Evolutionary conservation across 176 grass and related monocot species (phyloP).

Genomic region (Zoysia japonica): DNA sequence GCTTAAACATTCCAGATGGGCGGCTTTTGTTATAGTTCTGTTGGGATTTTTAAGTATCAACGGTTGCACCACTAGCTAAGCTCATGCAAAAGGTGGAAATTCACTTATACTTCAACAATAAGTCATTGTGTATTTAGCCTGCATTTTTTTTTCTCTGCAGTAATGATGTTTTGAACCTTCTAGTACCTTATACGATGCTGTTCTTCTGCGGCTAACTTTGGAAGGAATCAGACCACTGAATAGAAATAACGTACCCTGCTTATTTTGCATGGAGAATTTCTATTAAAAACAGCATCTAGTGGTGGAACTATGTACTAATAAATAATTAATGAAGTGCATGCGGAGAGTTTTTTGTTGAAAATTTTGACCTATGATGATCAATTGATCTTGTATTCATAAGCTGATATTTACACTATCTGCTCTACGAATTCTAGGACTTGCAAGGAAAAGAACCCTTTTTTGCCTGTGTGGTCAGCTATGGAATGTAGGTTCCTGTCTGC

Average conservation of each 20-base stretch:
- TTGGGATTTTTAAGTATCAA: neutral
- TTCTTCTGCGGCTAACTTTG: neutral
- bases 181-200: neutral
- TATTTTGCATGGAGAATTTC: neutral
- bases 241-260: neutral
- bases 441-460: neutral
- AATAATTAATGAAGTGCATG: too few species aligned
- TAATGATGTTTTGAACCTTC: conserved; percentile 3
- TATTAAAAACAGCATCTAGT: neutral
- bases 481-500: neutral
- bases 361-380: too few species aligned
- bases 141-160: neutral
- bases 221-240: neutral
- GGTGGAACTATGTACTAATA: neutral
- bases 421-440: too few species aligned
- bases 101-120: too few species aligned
- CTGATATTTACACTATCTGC: neutral
- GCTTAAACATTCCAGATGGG: neutral
- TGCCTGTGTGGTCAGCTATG: neutral
- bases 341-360: too few species aligned
- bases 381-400: neutral
- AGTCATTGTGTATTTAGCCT: neutral
- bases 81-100: too few species aligned
- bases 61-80: neutral
- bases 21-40: neutral